These are phyloP conservation scores for Mediolabrus comicus DNA, from an alignment of 108 stramenopile species.

Conservation along the genomic window DNA sequence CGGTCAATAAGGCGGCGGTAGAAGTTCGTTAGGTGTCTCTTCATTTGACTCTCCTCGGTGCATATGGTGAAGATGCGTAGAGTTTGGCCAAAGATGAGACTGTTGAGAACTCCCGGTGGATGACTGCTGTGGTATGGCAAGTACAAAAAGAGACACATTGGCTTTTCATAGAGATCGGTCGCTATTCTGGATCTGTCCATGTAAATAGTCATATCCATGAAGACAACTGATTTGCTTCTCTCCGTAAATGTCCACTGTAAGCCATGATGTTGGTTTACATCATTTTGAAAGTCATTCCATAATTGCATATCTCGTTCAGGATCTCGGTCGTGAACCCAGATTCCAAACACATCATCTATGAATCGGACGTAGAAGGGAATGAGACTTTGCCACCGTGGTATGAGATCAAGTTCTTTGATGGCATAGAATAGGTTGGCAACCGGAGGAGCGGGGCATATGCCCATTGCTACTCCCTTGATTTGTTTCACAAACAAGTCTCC, in stretches of 20 bases:
- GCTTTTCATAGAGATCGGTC: slow-evolving; percentile 27
- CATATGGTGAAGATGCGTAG: slow-evolving; percentile 26
- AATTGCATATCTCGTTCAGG: not conserved
- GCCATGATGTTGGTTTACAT: slow-evolving; percentile 13
- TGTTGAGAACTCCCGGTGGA: slow-evolving; percentile 6
- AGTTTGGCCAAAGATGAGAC: slow-evolving; percentile 14
- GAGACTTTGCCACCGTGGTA: not conserved
- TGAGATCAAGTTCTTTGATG: slow-evolving; percentile 6
- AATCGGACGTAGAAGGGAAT: slow-evolving; percentile 16
- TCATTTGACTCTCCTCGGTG: not conserved
- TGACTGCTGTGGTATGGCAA: slow-evolving; percentile 1
- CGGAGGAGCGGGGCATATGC: slow-evolving; percentile 9
- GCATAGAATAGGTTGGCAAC: slow-evolving; percentile 21
- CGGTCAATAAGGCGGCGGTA: slow-evolving; percentile 14
- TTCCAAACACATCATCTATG: slow-evolving; percentile 31
- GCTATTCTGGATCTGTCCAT: not conserved
- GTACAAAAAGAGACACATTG: not conserved
- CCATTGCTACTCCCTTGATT: slow-evolving; percentile 30
- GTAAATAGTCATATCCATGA: slow-evolving; percentile 26
- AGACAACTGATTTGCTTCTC: not conserved
- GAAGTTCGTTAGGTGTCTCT: slow-evolving; percentile 14
- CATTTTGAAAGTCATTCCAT: slow-evolving; percentile 10
- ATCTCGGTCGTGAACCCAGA: slow-evolving; percentile 14
- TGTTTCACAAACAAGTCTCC: slow-evolving; percentile 26
- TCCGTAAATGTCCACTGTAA: slow-evolving; percentile 12